Evolutionary conservation across 495 filamentous ascomycete genomes (phyloP).

Genomic region (Hapsidospora chrysogenum): DNA sequence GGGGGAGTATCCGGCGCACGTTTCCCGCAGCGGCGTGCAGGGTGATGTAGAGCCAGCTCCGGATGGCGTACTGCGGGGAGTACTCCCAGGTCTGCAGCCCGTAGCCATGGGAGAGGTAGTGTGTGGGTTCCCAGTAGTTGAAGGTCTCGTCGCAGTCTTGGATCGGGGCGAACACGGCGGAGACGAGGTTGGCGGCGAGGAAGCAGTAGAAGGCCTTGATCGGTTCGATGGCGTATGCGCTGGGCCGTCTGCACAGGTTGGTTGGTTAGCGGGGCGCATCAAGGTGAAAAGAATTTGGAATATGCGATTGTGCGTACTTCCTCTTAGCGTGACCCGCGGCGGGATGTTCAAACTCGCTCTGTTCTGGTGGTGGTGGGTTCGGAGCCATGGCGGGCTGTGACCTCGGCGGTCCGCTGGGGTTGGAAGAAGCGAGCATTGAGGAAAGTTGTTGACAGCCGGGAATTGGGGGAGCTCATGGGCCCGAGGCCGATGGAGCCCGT

Average conservation of each 20-base stretch:
- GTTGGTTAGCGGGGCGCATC: no score
- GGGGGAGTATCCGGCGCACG: constrained; percentile 42
- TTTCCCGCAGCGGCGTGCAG: constrained; percentile 63
- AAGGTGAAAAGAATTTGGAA: no score
- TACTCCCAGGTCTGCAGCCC: constrained; percentile 99
- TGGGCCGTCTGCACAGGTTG: constrained; percentile 19
- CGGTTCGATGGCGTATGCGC: constrained; percentile 49
- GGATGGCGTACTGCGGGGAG: constrained; percentile 85
- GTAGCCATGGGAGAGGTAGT: constrained; percentile 86
- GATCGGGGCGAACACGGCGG: constrained; percentile 77
- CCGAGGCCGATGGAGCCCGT: no score
- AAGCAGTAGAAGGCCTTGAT: constrained; percentile 66
- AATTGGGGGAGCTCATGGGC: no score
- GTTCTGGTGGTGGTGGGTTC: no score
- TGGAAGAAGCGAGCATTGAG: no score
- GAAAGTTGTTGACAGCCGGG: no score
- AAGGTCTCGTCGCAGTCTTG: constrained; percentile 98
- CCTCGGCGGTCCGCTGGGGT: no score
- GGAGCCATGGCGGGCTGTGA: no score
- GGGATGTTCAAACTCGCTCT: constrained; percentile 24
- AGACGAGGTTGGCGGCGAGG: constrained; percentile 50
- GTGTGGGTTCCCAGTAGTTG: constrained; percentile 98
- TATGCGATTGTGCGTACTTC: constrained; percentile 20
- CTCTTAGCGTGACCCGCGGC: constrained; percentile 27
- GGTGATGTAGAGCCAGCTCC: constrained; percentile 88